Evolutionary conservation across 169 alveolate species (phyloP).

Genomic region (Cryptosporidium bovis): DNA sequence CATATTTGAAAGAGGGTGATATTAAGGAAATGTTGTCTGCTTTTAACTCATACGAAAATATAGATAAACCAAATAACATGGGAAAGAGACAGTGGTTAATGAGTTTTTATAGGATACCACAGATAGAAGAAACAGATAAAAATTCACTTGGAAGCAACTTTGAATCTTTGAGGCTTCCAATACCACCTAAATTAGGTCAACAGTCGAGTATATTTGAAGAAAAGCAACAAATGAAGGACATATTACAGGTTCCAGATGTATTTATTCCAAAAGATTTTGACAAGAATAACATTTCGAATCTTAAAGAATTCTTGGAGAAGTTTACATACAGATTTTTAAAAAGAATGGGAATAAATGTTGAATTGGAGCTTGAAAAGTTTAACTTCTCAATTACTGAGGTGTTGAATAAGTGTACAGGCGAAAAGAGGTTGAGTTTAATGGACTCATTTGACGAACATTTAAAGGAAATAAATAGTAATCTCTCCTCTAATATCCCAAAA

Average conservation of each 20-base stretch:
- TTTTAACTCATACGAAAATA: slow-evolving; percentile 31
- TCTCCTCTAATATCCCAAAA: background rate
- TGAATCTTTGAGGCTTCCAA: slow-evolving; percentile 32
- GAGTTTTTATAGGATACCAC: slow-evolving; percentile 63
- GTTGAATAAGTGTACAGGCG: background rate
- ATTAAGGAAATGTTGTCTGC: slow-evolving; percentile 63
- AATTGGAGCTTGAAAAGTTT: slow-evolving; percentile 12
- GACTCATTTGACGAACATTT: slow-evolving; percentile 11
- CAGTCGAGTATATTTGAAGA: background rate
- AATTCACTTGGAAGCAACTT: slow-evolving; percentile 22
- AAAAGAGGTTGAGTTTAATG: background rate
- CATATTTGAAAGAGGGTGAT: slow-evolving; percentile 27
- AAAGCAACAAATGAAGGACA: background rate
- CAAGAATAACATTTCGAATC: background rate
- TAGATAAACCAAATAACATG: slow-evolving; percentile 49
- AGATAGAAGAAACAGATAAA: slow-evolving; percentile 34
- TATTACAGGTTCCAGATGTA: background rate
- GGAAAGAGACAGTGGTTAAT: slow-evolving; percentile 56
- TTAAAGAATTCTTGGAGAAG: slow-evolving; percentile 9
- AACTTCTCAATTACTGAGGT: slow-evolving; percentile 9
- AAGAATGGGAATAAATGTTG: slow-evolving; percentile 4
- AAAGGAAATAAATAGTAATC: background rate
- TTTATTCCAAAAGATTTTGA: slow-evolving; percentile 22
- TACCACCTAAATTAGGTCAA: slow-evolving; percentile 34
- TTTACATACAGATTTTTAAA: slow-evolving; percentile 21